phyloP scores from a whole-genome alignment of 371 early-diverging fungal genomes.

The Nematocida sp. region DNA sequence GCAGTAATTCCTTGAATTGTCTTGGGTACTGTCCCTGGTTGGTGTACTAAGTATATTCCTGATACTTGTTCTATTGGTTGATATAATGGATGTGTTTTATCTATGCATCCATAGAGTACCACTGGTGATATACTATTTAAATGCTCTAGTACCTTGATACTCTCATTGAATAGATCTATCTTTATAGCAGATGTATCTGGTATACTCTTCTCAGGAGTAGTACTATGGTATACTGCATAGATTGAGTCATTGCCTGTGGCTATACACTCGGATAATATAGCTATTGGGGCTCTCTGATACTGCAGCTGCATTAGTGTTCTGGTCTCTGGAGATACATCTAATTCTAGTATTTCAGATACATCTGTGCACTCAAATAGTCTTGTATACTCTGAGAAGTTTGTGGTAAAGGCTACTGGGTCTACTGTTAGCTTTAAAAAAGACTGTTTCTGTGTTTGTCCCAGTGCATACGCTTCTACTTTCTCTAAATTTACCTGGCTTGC shows the following conservation, averaged over 20 bases:
- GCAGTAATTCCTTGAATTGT: not conserved
- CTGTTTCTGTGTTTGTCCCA: not conserved
- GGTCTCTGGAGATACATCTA: not conserved
- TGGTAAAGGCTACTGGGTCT: slow-evolving; percentile 21
- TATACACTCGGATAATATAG: no score
- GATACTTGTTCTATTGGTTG: not conserved
- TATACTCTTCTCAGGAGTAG: not conserved
- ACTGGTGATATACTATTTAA: not conserved
- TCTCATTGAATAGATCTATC: not conserved
- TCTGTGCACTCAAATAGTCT: slow-evolving; percentile 34
- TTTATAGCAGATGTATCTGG: not conserved
- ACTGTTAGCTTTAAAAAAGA: slow-evolving; percentile 6
- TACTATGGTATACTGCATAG: slow-evolving; percentile 11
- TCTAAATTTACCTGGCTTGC: not conserved
- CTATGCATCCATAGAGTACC: not conserved
- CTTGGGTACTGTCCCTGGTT: not conserved
- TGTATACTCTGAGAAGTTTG: slow-evolving; percentile 17
- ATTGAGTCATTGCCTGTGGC: not conserved
- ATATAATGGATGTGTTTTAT: not conserved
- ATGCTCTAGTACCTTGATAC: not conserved
- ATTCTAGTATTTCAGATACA: slow-evolving; percentile 9
- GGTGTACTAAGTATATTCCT: no score
- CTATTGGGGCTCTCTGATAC: slow-evolving; percentile 13
- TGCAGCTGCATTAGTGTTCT: not conserved
- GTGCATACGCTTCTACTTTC: not conserved